Base-by-base conservation (phyloP, 129 eudicot genomes). In the Apium graveolens region DNA sequence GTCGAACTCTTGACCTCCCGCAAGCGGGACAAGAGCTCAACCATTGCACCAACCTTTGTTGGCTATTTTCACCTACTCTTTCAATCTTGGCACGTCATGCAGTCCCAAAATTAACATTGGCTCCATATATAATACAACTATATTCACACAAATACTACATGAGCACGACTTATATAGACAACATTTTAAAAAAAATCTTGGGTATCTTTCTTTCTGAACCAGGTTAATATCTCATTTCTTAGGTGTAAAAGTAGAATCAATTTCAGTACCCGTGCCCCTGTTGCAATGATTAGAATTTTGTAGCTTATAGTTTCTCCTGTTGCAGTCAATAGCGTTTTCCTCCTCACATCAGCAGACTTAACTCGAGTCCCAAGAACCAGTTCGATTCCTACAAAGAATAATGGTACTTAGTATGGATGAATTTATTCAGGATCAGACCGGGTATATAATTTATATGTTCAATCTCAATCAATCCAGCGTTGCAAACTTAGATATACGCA, bases 251-350 rank as follows among this genome's bases (percentile, higher is more conserved):
- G 41, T 31, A 31, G 70, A 68, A 38, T 27, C 76, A 66, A 87
- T 72, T 77, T 82, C 85, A 87, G 84, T 95, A 95, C 98, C 98
- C 98, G 89, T 74, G 98, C 98, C 87, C 98, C 98, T 73, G 97
- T 95, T 82, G 98, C 98, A 53, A 95, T 88, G 73, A 95, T 88
- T 79, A 95, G 98, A 86, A 77, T 78, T 71, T 87, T 88, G 93
- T 95, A 95, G 88, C 92, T 95, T 85, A 91, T 95, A 43, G 97
- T 91, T 89, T 95, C 98, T 76, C 98, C 98, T 27, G 97, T 82
- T 72, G 92, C 92, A 74, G 97, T 91, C 73, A 91, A 60, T 41
- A 95, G 84, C 42, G 97, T 91, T 86, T 95, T 95, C 75, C 96
- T 84, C 87, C 87, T 91, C 80, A 91, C 90, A 84, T 95, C 97